Conservation (phyloP, 805 yeast species). For the Nematodospora valgi region DNA sequence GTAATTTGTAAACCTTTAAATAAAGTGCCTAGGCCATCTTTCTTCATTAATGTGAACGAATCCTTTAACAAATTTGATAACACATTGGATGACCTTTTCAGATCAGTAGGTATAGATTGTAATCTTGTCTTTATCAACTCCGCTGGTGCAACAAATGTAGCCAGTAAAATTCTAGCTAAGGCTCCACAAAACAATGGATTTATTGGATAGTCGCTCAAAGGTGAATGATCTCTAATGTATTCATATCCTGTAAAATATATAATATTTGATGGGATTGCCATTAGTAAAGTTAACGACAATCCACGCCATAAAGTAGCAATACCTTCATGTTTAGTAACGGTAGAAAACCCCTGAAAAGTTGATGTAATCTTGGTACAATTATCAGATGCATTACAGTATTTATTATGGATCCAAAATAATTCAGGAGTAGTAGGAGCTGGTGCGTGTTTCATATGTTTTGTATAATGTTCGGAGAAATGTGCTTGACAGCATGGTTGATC, state of each 20-base stretch:
- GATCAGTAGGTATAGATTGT: conserved; percentile 73
- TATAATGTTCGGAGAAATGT: conserved; percentile 9
- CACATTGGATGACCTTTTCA: conserved; percentile 24
- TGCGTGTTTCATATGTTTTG: conserved; percentile 25
- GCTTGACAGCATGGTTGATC: conserved; percentile 24
- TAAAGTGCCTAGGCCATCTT: conserved; percentile 59
- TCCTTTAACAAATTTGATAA: conserved; percentile 51
- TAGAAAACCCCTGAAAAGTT: conserved; percentile 68
- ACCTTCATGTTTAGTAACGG: conserved; percentile 74
- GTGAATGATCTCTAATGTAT: conserved; percentile 69
- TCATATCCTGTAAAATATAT: conserved; percentile 95
- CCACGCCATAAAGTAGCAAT: conserved; percentile 83
- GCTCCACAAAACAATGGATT: conserved; percentile 88
- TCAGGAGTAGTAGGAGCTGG: conserved; percentile 30
- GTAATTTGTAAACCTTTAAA: conserved; percentile 87
- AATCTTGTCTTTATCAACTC: conserved; percentile 85
- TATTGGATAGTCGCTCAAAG: conserved; percentile 41
- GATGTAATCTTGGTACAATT: conserved; percentile 55
- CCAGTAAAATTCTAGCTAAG: conserved; percentile 76
- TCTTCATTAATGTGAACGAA: conserved; percentile 45
- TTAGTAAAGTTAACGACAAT: conserved; percentile 69
- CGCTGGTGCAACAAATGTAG: conserved; percentile 80
- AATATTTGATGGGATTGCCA: conserved; percentile 92
- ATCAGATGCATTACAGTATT: conserved; percentile 34
- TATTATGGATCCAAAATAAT: conserved; percentile 32